Evolutionary conservation across 2,329 filamentous ascomycete genomes (phyloP).

Genomic region (Huntiella moniliformis): DNA sequence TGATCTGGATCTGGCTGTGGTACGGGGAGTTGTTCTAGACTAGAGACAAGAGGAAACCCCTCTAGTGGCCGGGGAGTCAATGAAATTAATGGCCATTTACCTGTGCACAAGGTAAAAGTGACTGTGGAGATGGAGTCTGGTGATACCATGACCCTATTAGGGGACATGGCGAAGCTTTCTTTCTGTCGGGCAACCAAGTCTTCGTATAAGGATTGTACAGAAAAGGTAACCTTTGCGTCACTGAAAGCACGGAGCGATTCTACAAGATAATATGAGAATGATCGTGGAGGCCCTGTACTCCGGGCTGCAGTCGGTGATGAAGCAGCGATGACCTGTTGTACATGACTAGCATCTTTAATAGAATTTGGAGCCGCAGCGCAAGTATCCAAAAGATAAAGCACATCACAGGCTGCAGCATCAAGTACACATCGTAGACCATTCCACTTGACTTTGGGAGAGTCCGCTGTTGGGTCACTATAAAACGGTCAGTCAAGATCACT

Average conservation of each 20-base stretch:
- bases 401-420: conserved; percentile 43
- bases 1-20: conserved; percentile 10
- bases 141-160: conserved; percentile 15
- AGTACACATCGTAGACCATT: conserved; percentile 42
- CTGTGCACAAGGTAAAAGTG: conserved; percentile 36
- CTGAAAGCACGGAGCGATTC: conserved; percentile 37
- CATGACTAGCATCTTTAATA: conserved; percentile 30
- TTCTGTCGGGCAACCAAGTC: conserved; percentile 30
- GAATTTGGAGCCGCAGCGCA: conserved; percentile 34
- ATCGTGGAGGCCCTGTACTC: conserved; percentile 22
- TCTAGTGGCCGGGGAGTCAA: conserved; percentile 3
- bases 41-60: conserved; percentile 1
- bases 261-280: conserved; percentile 38
- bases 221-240: conserved; percentile 30
- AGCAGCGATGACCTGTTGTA: conserved; percentile 46
- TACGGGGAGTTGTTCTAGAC: conserved; percentile 8
- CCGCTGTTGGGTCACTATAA: conserved; percentile 34
- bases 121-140: conserved; percentile 21
- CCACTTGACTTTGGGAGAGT: conserved; percentile 45
- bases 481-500: conserved; percentile 8
- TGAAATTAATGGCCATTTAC: conserved; percentile 24
- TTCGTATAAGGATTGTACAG: conserved; percentile 35
- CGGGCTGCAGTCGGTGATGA: conserved; percentile 29
- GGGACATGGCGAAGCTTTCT: conserved; percentile 25
- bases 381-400: conserved; percentile 43